Evolutionary conservation across 2,329 filamentous ascomycete species (phyloP).

Genomic region (Ascochyta koolunga): DNA sequence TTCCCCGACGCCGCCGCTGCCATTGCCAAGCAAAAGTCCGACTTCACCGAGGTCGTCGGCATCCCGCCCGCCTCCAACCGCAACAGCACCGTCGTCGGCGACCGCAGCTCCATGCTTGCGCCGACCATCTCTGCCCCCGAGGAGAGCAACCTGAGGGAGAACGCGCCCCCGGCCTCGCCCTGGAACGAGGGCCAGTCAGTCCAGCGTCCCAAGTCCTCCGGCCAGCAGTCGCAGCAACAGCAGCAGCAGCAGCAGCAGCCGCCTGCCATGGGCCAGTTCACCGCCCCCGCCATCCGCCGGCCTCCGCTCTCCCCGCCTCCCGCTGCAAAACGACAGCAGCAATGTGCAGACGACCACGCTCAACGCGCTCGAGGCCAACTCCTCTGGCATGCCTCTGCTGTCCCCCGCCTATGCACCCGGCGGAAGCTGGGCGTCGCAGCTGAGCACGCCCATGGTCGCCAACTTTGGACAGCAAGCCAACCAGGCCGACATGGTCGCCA

Average conservation of each 20-base stretch:
- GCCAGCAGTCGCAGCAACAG: slow-evolving; percentile 66
- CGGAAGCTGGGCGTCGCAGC: slow-evolving; percentile 98
- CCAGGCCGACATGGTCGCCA: slow-evolving; percentile 97
- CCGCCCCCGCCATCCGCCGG: slow-evolving; percentile 76
- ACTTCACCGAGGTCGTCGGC: slow-evolving; percentile 94
- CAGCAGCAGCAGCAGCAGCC: slow-evolving; percentile 54
- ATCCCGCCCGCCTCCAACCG: slow-evolving; percentile 89
- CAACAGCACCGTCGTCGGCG: slow-evolving; percentile 84
- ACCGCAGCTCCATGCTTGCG: slow-evolving; percentile 74
- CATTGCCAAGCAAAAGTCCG: slow-evolving; percentile 98
- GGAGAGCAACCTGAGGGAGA: slow-evolving; percentile 67
- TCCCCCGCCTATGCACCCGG: slow-evolving; percentile 79
- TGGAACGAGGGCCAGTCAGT: slow-evolving; percentile 68
- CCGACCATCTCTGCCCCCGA: slow-evolving; percentile 75
- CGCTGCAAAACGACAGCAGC: slow-evolving; percentile 66
- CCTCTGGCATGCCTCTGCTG: slow-evolving; percentile 77
- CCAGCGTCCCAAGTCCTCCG: slow-evolving; percentile 76
- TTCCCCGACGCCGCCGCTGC: slow-evolving; percentile 97
- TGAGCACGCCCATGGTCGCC: slow-evolving; percentile 93
- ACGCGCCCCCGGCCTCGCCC: slow-evolving; percentile 73
- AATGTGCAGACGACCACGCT: slow-evolving; percentile 86
- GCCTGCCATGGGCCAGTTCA: slow-evolving; percentile 85
- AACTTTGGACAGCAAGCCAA: slow-evolving; percentile 72
- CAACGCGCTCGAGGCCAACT: slow-evolving; percentile 71
- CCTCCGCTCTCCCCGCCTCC: slow-evolving; percentile 79